A percentile compares a stretch with the other conserved stretches of the same genome.
Conservation (phyloP, 129 eudicot species). For the Tagetes patula region DNA sequence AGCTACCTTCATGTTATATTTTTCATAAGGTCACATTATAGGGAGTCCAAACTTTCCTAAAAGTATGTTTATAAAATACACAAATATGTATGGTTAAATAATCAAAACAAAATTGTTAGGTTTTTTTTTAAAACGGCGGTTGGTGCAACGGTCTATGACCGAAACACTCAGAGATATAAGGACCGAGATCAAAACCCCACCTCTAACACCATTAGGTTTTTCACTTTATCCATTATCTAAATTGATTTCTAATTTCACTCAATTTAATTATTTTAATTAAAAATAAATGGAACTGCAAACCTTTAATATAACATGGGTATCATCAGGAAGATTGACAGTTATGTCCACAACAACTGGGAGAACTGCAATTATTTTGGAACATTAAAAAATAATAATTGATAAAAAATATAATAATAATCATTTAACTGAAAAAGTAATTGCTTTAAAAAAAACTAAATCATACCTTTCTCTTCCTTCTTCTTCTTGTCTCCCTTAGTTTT, state of each 20-base stretch:
- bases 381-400: background rate
- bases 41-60: background rate
- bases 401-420: background rate
- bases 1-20: background rate
- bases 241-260: background rate
- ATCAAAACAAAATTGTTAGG: background rate
- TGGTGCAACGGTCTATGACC: too few relatives aligned
- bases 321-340: constrained; percentile 85
- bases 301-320: constrained; percentile 83
- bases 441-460: background rate
- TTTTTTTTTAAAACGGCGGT: too few relatives aligned
- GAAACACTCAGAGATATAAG: too few relatives aligned
- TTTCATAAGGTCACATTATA: constrained; percentile 15
- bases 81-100: background rate
- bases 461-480: constrained; percentile 99
- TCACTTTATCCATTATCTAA: background rate
- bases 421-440: too few relatives aligned
- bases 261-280: background rate
- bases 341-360: constrained; percentile 93
- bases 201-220: background rate
- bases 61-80: background rate
- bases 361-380: constrained; percentile 49
- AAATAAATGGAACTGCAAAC: constrained; percentile 39
- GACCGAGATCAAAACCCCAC: too few relatives aligned
- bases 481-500: constrained; percentile 96